Base-by-base conservation (phyloP, 495 filamentous ascomycete species). In the Penicillium subrubescens region DNA sequence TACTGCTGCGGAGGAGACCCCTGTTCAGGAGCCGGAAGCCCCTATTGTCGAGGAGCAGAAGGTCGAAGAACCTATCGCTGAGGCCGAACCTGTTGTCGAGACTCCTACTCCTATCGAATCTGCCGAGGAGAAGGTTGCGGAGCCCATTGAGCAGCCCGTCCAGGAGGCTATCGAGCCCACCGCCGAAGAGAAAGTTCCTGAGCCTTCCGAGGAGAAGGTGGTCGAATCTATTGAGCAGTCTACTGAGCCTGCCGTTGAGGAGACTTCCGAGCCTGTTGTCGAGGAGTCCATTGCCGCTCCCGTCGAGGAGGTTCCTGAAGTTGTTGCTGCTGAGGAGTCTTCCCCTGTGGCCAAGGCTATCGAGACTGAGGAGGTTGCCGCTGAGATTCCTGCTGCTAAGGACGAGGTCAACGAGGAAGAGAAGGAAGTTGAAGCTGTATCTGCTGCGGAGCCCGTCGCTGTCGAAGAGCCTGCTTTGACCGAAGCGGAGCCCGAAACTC, bases 401-500 rank as follows among this genome's bases (percentile, higher is more conserved):
- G 51, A 54, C 3, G 31, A 54, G 51, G 51, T 34, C 31, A 6
- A 5, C 12, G 27, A 54, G 51, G 51, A 54, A 37, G 53, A 56
- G 53, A 56, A 56, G 29, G 33, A 52, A 31, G 48, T 21, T 5
- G 25, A 52, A 6, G 48, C 48, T 10, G 48, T 6, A 12, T 12
- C 48, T 31, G 25, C 27, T 31, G 33, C 59, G 6, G 43, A 60
- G 33, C 19, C 39, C 17, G 52, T 33, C 15, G 31, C 7, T 55
- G 52, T 25, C 15, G 52, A 68, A 50, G 62, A 71, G 35, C 23
- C 63, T 7, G 59, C 51, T 31, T 33, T 52, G 17, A 48, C 55
- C 21, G 59, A 52, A n/a, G 57, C 51, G 8, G 44, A 31, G n/a
- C 43, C 43, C 8, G 43, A 44, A 44, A 51, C 67, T 43, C 33